A percentile compares a stretch with the other conserved stretches of the same genome.
phyloP scores from a whole-genome alignment of 306 rosid genomes.

The Quercus dentata region DNA sequence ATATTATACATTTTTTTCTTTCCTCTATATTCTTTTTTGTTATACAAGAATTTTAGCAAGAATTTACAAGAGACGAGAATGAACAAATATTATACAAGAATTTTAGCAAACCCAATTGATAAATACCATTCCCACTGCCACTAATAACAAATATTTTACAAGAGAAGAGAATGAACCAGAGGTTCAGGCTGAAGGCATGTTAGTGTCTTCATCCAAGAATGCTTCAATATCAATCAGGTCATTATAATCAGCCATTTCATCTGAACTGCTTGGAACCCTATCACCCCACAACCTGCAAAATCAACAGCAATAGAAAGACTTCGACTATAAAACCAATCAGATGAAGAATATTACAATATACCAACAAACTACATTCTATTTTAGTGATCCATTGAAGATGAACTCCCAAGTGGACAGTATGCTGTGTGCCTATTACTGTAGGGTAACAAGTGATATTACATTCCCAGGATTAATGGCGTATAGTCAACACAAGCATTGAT shows the following conservation, averaged over 20 bases:
- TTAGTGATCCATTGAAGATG: no score
- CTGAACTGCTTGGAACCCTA: conserved; percentile 16
- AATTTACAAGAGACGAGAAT: no score
- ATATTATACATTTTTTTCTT: no score
- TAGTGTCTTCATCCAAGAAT: conserved; percentile 47
- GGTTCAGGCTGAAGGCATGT: conserved; percentile 40
- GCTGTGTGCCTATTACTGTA: no score
- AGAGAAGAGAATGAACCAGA: neutral
- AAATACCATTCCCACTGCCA: neutral
- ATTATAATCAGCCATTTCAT: conserved; percentile 35
- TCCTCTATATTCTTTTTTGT: no score
- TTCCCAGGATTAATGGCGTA: no score
- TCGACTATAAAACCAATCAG: neutral
- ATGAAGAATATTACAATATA: neutral
- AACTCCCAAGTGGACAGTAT: no score
- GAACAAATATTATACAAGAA: no score
- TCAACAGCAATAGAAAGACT: neutral
- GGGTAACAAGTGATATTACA: no score
- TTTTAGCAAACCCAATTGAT: neutral
- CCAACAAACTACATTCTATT: neutral
- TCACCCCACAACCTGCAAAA: conserved; percentile 47
- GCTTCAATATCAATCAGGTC: conserved; percentile 50
- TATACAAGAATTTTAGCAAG: no score
- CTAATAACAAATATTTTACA: conserved; percentile 8
- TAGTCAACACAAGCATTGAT: no score